A percentile compares a stretch with the other conserved stretches of the same genome.
Conservation (phyloP, 202 grass and related monocot species). For the Digitaria exilis region DNA sequence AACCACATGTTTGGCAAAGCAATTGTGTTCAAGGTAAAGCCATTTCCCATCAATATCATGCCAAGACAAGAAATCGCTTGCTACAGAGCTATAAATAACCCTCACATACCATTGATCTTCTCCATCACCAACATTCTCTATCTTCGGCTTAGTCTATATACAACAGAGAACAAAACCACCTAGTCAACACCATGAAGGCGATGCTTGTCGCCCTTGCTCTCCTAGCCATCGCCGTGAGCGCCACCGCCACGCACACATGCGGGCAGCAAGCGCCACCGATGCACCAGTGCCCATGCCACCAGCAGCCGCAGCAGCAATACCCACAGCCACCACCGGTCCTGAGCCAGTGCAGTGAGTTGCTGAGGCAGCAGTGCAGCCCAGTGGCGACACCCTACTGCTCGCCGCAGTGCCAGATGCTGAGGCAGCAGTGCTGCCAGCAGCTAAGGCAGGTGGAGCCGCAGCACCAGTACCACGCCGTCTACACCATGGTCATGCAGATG, state of each 20-base stretch:
- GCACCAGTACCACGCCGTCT: not conserved
- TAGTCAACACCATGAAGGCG: slow-evolving; percentile 27
- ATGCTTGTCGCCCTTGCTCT: slow-evolving; percentile 21
- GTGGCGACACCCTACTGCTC: not conserved
- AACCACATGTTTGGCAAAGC: not conserved
- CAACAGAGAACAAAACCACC: not conserved
- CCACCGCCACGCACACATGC: not conserved
- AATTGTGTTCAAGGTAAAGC: not conserved
- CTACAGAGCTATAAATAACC: not conserved
- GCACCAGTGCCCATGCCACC: not conserved
- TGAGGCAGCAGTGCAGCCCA: slow-evolving; percentile 26
- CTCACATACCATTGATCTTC: not conserved
- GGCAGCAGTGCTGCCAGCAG: slow-evolving; percentile 31
- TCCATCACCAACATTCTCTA: not conserved
- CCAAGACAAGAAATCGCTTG: not conserved
- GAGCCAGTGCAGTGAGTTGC: slow-evolving; percentile 18
- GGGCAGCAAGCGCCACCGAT: not conserved
- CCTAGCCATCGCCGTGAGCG: not conserved
- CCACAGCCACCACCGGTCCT: not conserved
- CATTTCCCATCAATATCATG: not conserved
- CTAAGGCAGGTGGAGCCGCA: slow-evolving; percentile 9
- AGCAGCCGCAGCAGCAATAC: not conserved
- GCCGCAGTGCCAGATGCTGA: slow-evolving; percentile 30
- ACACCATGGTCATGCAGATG: not conserved
- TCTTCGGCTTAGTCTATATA: not conserved